phyloP scores from a whole-genome alignment of 2,329 filamentous ascomycete genomes.

The Curvularia sp. region DNA sequence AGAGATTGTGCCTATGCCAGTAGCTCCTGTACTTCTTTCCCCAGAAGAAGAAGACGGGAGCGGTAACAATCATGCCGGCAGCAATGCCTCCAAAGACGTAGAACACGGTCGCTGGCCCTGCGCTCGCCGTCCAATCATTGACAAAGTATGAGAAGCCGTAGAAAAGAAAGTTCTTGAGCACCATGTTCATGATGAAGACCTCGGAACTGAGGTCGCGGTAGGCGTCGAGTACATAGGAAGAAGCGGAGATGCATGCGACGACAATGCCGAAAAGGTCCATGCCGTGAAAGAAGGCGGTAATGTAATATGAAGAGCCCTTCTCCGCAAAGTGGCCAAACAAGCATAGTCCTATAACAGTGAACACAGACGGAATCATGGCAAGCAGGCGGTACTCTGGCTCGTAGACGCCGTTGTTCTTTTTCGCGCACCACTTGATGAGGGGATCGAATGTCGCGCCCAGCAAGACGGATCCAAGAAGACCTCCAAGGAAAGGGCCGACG shows the following conservation, averaged over 20 bases:
- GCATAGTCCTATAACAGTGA: constrained; percentile 50
- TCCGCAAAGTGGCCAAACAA: constrained; percentile 50
- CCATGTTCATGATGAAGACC: constrained; percentile 55
- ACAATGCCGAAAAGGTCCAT: constrained; percentile 47
- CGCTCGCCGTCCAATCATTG: constrained; percentile 52
- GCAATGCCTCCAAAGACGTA: constrained; percentile 47
- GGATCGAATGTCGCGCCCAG: constrained; percentile 46
- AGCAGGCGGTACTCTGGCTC: constrained; percentile 62
- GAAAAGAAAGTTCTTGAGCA: constrained; percentile 56
- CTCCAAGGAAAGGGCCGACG: constrained; percentile 53
- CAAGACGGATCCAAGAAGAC: constrained; percentile 35
- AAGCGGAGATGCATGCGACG: constrained; percentile 42
- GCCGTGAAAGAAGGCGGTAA: constrained; percentile 46
- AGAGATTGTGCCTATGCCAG: constrained; percentile 45
- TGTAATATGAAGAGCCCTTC: constrained; percentile 31
- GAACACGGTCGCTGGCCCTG: constrained; percentile 50
- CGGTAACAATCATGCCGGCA: constrained; percentile 35
- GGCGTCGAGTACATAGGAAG: constrained; percentile 51
- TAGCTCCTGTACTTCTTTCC: constrained; percentile 47
- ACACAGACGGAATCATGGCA: constrained; percentile 40
- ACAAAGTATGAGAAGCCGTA: constrained; percentile 55
- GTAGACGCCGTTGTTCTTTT: constrained; percentile 61
- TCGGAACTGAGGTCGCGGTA: constrained; percentile 53
- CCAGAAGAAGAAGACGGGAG: constrained; percentile 46
- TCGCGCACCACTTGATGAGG: constrained; percentile 54